Percentiles rank a stretch among this genome's conserved stretches.
Evolutionary conservation across 495 filamentous ascomycete genomes (phyloP).

Genomic region (Copromyces sp.): DNA sequence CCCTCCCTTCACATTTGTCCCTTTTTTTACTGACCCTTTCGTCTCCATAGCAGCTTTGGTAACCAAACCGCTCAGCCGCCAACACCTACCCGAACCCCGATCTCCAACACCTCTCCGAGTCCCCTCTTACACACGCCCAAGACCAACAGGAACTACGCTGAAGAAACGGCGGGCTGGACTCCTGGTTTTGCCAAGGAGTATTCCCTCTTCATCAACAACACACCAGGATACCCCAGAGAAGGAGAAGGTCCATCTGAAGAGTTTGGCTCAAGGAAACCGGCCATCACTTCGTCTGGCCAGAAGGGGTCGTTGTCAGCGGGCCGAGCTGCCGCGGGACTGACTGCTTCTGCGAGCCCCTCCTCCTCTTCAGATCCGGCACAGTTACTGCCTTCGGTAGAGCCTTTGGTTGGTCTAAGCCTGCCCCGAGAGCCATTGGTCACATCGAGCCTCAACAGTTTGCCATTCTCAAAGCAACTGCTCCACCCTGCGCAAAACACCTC

Average conservation of each 20-base stretch:
- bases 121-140: slow-evolving; percentile 60
- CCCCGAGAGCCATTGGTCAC: slow-evolving; percentile 24
- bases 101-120: slow-evolving; percentile 50
- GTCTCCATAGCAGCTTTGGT: slow-evolving; percentile 51
- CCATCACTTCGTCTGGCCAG: slow-evolving; percentile 19
- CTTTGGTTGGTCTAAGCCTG: slow-evolving; percentile 19
- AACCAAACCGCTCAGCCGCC: slow-evolving; percentile 68
- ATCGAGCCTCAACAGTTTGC: slow-evolving; percentile 18
- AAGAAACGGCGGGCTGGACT: slow-evolving; percentile 41
- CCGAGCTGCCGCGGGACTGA: slow-evolving; percentile 34
- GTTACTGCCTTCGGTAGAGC: slow-evolving; percentile 46
- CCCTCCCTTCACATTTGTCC: neutral
- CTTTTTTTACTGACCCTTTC: slow-evolving; percentile 2
- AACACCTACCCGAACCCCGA: slow-evolving; percentile 67
- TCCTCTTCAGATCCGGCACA: slow-evolving; percentile 40
- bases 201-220: slow-evolving; percentile 43
- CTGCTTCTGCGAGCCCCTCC: slow-evolving; percentile 48
- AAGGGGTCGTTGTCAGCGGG: slow-evolving; percentile 33
- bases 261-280: slow-evolving; percentile 24
- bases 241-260: slow-evolving; percentile 31
- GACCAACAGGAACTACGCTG: slow-evolving; percentile 33
- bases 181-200: slow-evolving; percentile 48
- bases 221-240: slow-evolving; percentile 41
- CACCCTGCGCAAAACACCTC: slow-evolving; percentile 18
- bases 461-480: slow-evolving; percentile 9